Percentiles rank a stretch among this genome's conserved stretches.
Evolutionary conservation across 257 asterid species (phyloP).

Genomic region (Ilex aquifolium): DNA sequence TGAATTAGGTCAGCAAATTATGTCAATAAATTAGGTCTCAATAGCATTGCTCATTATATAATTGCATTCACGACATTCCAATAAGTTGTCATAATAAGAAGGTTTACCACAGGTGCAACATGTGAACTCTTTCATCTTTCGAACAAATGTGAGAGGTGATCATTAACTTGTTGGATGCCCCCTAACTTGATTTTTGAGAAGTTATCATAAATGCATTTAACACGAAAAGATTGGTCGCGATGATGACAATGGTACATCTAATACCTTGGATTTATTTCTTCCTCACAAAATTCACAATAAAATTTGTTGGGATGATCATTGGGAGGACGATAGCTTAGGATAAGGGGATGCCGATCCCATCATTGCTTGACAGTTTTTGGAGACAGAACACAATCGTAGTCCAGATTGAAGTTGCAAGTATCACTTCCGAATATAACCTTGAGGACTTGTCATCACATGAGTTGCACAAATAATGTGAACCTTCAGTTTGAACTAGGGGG

Average conservation of each 20-base stretch:
- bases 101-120: too few relatives aligned
- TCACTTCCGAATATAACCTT: background rate
- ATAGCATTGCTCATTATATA: too few relatives aligned
- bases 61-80: too few relatives aligned
- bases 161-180: too few relatives aligned
- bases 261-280: background rate
- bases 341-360: background rate
- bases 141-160: too few relatives aligned
- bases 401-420: background rate
- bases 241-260: slow-evolving; percentile 5
- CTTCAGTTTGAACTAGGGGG: background rate
- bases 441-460: background rate
- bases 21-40: too few relatives aligned
- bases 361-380: background rate
- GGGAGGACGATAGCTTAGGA: background rate
- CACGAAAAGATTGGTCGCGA: slow-evolving; percentile 5
- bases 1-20: too few relatives aligned
- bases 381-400: background rate
- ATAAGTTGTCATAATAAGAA: too few relatives aligned
- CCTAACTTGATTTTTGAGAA: too few relatives aligned
- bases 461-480: background rate
- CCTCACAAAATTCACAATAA: background rate
- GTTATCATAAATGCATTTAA: too few relatives aligned
- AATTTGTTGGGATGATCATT: slow-evolving; percentile 1
- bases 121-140: too few relatives aligned